Percentiles rank a stretch among this genome's conserved stretches.
These are phyloP conservation scores for Jatropha multifida DNA, from an alignment of 441 rosid genomes.

Conservation along the genomic window DNA sequence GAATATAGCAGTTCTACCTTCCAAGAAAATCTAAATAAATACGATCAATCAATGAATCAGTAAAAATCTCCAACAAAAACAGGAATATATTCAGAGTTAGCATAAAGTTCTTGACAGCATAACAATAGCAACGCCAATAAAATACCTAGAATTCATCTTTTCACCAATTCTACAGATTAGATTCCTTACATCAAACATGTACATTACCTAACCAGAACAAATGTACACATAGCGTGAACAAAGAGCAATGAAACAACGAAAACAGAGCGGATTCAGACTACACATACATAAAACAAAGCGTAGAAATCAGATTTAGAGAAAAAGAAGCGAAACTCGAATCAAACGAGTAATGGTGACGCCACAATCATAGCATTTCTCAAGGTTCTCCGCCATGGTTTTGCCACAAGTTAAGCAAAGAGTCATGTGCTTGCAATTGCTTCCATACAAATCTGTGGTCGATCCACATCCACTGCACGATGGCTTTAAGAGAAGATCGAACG, in stretches of 20 bases:
- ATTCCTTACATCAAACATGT: too few relatives aligned
- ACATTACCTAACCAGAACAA: too few relatives aligned
- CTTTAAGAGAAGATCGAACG: constrained; percentile 60
- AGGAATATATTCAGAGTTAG: neutral
- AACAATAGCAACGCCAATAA: constrained; percentile 3
- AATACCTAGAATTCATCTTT: neutral
- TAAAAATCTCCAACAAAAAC: neutral
- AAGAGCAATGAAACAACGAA: too few relatives aligned
- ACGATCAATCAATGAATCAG: too few relatives aligned
- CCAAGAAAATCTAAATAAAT: too few relatives aligned
- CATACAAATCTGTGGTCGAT: constrained; percentile 60
- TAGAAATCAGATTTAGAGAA: neutral
- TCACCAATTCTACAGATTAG: neutral
- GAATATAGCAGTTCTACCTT: too few relatives aligned
- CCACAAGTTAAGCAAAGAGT: constrained; percentile 71
- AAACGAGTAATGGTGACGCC: constrained; percentile 65
- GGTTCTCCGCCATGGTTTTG: constrained; percentile 71
- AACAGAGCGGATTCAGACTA: too few relatives aligned
- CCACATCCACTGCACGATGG: constrained; percentile 67
- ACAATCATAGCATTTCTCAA: constrained; percentile 70
- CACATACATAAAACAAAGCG: neutral
- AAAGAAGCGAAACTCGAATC: constrained; percentile 58
- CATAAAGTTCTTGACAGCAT: neutral
- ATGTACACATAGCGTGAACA: too few relatives aligned
- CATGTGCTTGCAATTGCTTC: constrained; percentile 80